Percentiles rank a stretch among this genome's conserved stretches.
These are phyloP conservation scores for Cephaloascus albidus DNA, from an alignment of 805 yeast species.

Conservation along the genomic window DNA sequence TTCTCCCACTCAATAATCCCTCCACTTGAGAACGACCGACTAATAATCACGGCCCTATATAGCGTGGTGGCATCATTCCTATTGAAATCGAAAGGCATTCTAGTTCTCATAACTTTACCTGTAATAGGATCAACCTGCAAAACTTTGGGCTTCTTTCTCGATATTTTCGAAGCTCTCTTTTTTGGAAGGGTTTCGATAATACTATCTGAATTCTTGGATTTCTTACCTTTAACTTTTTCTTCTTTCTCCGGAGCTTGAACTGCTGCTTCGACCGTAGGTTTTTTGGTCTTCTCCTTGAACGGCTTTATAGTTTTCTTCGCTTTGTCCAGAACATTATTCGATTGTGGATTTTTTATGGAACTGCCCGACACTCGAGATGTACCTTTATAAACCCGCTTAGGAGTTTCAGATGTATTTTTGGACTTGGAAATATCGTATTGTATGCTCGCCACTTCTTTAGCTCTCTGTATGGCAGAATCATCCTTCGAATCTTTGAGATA, in stretches of 20 bases:
- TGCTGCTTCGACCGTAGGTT: background rate
- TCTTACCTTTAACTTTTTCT: background rate
- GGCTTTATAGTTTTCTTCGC: background rate
- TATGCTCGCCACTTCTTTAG: background rate
- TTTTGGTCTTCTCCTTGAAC: background rate
- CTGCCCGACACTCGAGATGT: no score
- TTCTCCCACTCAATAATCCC: conserved; percentile 57
- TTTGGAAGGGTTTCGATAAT: background rate
- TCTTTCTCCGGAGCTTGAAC: background rate
- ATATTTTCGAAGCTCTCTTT: background rate
- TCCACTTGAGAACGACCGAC: conserved; percentile 45
- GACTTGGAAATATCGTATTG: background rate
- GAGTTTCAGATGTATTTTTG: background rate
- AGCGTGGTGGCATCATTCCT: conserved; percentile 43
- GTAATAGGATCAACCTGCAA: background rate
- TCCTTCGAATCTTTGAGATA: background rate
- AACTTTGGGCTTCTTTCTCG: background rate
- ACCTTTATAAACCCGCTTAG: no score
- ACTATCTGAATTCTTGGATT: background rate
- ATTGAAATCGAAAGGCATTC: conserved; percentile 16
- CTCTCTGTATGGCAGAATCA: background rate
- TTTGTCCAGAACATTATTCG: no score
- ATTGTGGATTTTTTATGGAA: background rate
- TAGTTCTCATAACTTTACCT: conserved; percentile 3
- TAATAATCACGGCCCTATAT: conserved; percentile 57